Percentiles rank a stretch among this genome's conserved stretches.
phyloP scores from a whole-genome alignment of 2,329 filamentous ascomycete genomes.

The Aspergillus tamarii region DNA sequence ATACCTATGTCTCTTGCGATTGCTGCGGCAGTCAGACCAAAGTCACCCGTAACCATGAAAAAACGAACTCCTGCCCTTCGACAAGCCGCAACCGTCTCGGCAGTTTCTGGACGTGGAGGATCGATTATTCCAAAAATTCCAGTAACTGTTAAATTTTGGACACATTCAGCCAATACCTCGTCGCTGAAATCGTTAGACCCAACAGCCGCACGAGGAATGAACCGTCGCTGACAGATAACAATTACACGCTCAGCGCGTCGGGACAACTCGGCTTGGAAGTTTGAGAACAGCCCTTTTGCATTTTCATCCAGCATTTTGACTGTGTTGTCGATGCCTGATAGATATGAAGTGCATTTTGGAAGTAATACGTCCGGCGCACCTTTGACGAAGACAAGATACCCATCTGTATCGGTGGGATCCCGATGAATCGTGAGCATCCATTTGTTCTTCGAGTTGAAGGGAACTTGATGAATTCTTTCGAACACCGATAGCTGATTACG shows the following conservation, averaged over 20 bases:
- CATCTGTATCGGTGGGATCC: conserved; percentile 36
- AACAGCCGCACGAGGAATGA: conserved; percentile 48
- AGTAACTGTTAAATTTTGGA: conserved; percentile 51
- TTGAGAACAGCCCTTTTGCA: conserved; percentile 55
- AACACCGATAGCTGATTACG: conserved; percentile 61
- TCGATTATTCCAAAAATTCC: conserved; percentile 56
- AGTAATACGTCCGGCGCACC: conserved; percentile 77
- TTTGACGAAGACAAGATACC: conserved; percentile 61
- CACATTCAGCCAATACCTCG: conserved; percentile 48
- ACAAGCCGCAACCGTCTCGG: conserved; percentile 38
- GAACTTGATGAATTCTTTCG: conserved; percentile 68
- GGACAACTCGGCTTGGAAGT: conserved; percentile 69
- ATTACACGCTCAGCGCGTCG: conserved; percentile 71
- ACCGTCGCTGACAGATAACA: conserved; percentile 65
- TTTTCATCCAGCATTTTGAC: conserved; percentile 55
- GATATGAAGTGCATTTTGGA: conserved; percentile 63
- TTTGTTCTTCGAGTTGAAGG: conserved; percentile 84
- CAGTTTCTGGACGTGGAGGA: conserved; percentile 42
- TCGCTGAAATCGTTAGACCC: conserved; percentile 56
- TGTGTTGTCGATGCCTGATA: conserved; percentile 59
- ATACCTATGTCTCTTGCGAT: conserved; percentile 49
- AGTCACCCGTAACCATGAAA: conserved; percentile 51
- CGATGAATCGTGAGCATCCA: conserved; percentile 69
- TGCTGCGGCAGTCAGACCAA: conserved; percentile 44
- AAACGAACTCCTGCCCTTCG: conserved; percentile 43